Evolutionary conservation across 2,329 filamentous ascomycete species (phyloP).

Genomic region (Drechslerella dactyloides): DNA sequence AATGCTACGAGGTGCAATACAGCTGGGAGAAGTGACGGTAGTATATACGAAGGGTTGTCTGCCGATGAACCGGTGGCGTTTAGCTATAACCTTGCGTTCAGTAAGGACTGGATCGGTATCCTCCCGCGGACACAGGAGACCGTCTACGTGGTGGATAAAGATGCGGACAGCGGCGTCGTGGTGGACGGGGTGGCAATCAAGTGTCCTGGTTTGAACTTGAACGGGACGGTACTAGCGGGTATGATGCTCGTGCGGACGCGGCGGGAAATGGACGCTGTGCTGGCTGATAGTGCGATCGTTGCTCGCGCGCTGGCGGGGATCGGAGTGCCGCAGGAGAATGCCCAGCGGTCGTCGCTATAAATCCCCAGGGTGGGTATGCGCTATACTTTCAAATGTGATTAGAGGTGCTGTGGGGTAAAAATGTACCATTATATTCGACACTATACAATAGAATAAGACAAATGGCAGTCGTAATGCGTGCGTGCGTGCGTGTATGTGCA

Average conservation of each 20-base stretch:
- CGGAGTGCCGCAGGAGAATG: slow-evolving; percentile 20
- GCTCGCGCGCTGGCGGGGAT: slow-evolving; percentile 27
- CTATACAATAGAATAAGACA: no score
- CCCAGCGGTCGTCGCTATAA: slow-evolving; percentile 7
- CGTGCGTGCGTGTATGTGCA: no score
- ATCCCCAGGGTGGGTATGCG: no score
- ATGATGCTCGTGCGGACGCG: slow-evolving; percentile 43
- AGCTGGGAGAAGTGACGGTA: slow-evolving; percentile 12
- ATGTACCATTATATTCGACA: no score
- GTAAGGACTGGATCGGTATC: slow-evolving; percentile 49
- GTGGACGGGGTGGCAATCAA: slow-evolving; percentile 30
- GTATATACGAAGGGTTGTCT: not conserved
- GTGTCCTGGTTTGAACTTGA: slow-evolving; percentile 42
- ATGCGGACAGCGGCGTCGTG: slow-evolving; percentile 22
- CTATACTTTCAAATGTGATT: no score
- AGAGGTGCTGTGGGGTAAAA: no score
- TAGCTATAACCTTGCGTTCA: slow-evolving; percentile 51
- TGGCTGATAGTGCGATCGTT: slow-evolving; percentile 13
- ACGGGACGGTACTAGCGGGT: slow-evolving; percentile 41
- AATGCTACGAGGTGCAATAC: no score
- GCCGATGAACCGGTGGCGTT: slow-evolving; percentile 25
- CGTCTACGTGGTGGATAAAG: slow-evolving; percentile 40
- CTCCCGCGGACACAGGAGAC: slow-evolving; percentile 43
- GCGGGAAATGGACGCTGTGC: slow-evolving; percentile 36
- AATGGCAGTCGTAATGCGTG: no score